Evolutionary conservation across 495 filamentous ascomycete genomes (phyloP).

Genomic region (Aspergillus indologenus): DNA sequence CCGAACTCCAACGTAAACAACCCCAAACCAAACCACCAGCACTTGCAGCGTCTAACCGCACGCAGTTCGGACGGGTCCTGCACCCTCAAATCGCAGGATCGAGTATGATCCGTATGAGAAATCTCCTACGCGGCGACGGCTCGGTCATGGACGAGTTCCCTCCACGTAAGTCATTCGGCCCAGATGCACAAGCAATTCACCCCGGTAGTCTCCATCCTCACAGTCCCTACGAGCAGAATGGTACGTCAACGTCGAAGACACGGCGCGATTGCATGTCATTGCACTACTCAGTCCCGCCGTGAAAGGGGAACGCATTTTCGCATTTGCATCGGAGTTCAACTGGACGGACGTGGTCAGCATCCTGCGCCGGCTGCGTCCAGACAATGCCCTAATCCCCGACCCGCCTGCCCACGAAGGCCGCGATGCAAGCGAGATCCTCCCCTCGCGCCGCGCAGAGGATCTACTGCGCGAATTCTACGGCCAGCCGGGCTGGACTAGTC

Average conservation of each 20-base stretch:
- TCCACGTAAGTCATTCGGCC: constrained; percentile 20
- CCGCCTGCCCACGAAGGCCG: background rate
- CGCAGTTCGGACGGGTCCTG: constrained; percentile 26
- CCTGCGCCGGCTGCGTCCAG: constrained; percentile 19
- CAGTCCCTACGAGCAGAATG: constrained; percentile 36
- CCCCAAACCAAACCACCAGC: no score
- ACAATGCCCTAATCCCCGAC: constrained; percentile 9
- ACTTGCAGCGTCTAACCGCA: background rate
- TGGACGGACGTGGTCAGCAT: constrained; percentile 21
- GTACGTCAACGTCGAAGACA: constrained; percentile 49
- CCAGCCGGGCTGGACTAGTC: background rate
- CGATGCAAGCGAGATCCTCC: constrained; percentile 14
- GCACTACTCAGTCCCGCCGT: constrained; percentile 42
- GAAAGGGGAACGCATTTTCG: constrained; percentile 44
- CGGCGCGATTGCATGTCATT: constrained; percentile 44
- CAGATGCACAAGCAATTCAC: background rate
- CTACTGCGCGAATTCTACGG: constrained; percentile 18
- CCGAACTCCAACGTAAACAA: constrained; percentile 28
- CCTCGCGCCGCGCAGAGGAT: constrained; percentile 8
- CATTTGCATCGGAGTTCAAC: constrained; percentile 17
- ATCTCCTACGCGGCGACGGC: constrained; percentile 26
- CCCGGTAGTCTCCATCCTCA: background rate
- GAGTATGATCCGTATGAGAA: constrained; percentile 19
- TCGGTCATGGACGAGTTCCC: constrained; percentile 11
- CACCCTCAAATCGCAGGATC: constrained; percentile 25